Percentiles rank a stretch among this genome's conserved stretches.
phyloP scores from a whole-genome alignment of 768 basidiomycete species.

The Mycena kentingensis region DNA sequence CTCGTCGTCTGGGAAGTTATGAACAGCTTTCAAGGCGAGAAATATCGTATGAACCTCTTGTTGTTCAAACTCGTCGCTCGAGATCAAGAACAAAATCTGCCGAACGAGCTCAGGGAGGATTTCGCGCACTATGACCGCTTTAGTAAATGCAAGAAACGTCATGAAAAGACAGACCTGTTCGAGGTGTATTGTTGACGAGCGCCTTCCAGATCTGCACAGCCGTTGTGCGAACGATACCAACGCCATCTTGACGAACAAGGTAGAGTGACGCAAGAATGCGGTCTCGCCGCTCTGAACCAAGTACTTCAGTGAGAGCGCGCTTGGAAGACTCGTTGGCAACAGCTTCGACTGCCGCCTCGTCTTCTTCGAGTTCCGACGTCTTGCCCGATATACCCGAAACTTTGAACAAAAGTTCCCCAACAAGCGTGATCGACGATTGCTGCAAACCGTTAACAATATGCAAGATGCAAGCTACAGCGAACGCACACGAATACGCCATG shows the following conservation, averaged over 20 bases:
- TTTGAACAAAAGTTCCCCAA: conserved; percentile 95
- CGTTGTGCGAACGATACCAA: conserved; percentile 84
- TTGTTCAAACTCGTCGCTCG: conserved; percentile 80
- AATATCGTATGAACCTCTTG: conserved; percentile 64
- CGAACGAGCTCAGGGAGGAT: conserved; percentile 83
- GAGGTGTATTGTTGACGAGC: conserved; percentile 90
- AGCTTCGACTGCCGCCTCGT: conserved; percentile 65
- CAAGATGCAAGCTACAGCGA: background rate
- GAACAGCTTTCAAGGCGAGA: conserved; percentile 1
- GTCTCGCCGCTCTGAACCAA: conserved; percentile 87
- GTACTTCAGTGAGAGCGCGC: conserved; percentile 81
- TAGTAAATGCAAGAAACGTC: background rate
- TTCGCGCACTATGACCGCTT: conserved; percentile 67
- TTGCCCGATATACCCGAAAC: conserved; percentile 95
- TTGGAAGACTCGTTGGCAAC: conserved; percentile 76
- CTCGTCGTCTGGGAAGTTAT: conserved; percentile 77
- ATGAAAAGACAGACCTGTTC: conserved; percentile 61
- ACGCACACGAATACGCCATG: conserved; percentile 91
- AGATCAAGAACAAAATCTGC: conserved; percentile 77
- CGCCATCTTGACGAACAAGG: conserved; percentile 90
- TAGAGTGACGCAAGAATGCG: conserved; percentile 90
- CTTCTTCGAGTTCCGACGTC: conserved; percentile 73
- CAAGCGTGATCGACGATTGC: conserved; percentile 95
- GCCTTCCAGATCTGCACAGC: conserved; percentile 99
- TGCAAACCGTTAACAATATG: conserved; percentile 32